Evolutionary conservation across 1,284 basidiomycete species (phyloP).

Genomic region (Inonotus obliquus): DNA sequence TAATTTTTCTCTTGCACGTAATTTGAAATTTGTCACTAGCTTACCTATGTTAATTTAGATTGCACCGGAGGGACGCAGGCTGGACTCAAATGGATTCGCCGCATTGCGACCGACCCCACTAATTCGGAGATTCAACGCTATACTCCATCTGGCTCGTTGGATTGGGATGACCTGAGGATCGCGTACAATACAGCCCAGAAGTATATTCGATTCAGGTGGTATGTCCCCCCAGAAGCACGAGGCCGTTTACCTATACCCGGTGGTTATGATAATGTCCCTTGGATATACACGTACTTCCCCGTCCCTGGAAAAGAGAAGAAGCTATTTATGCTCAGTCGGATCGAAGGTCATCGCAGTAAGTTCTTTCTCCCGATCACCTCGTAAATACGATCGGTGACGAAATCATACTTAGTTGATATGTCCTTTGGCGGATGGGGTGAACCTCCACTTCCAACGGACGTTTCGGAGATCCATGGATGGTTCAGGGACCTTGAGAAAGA

Average conservation of each 20-base stretch:
- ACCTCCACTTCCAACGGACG: neutral
- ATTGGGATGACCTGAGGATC: slow-evolving; percentile 10
- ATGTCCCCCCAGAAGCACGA: slow-evolving; percentile 13
- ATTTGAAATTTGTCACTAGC: neutral
- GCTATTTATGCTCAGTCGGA: slow-evolving; percentile 7
- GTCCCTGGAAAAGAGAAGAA: slow-evolving; percentile 8
- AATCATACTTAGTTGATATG: neutral
- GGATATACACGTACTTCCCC: slow-evolving; percentile 16
- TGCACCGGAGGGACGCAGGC: slow-evolving; percentile 19
- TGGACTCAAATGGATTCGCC: slow-evolving; percentile 17
- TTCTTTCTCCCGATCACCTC: neutral
- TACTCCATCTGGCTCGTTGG: neutral
- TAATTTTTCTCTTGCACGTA: neutral
- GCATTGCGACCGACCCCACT: neutral
- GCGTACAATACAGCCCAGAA: slow-evolving; percentile 12
- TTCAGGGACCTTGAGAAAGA: neutral
- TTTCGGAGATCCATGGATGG: slow-evolving; percentile 10
- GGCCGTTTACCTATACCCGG: slow-evolving; percentile 12
- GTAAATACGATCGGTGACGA: neutral
- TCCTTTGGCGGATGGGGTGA: slow-evolving; percentile 2
- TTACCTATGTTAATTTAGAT: slow-evolving; percentile 5
- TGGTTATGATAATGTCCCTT: slow-evolving; percentile 12
- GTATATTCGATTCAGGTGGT: slow-evolving; percentile 7
- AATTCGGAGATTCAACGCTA: neutral
- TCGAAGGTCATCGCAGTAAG: slow-evolving; percentile 17